These are phyloP conservation scores for Arthrobotrys musiformis DNA, from an alignment of 2,329 filamentous ascomycete genomes.

Conservation along the genomic window DNA sequence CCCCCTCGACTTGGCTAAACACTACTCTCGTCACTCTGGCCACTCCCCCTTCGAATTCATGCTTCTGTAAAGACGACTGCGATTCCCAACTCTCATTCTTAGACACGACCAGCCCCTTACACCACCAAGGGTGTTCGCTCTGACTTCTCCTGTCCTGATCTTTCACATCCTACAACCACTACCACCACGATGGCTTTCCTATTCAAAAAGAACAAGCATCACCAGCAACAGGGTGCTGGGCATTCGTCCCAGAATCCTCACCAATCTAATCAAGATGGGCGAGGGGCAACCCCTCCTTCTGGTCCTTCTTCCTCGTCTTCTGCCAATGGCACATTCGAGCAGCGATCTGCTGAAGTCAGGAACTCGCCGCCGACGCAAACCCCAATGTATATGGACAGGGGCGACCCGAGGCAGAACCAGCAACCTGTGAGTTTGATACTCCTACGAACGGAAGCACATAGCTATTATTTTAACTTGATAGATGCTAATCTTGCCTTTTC, in stretches of 20 bases:
- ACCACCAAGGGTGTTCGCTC: slow-evolving; percentile 1
- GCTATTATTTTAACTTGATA: no score
- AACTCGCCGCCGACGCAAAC: slow-evolving; percentile 46
- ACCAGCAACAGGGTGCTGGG: slow-evolving; percentile 31
- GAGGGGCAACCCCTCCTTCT: slow-evolving; percentile 43
- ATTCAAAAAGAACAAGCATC: slow-evolving; percentile 55
- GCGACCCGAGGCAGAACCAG: slow-evolving; percentile 44
- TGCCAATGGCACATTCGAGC: slow-evolving; percentile 40
- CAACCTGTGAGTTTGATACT: slow-evolving; percentile 33
- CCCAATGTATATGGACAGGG: slow-evolving; percentile 44
- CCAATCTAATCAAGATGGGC: slow-evolving; percentile 44
- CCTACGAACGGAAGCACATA: not conserved
- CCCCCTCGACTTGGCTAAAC: no score
- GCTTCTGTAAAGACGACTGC: not conserved
- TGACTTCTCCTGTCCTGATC: slow-evolving; percentile 1
- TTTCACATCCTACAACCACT: no score
- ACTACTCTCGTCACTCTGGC: not conserved
- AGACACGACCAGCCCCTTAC: slow-evolving; percentile 19
- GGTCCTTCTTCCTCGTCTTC: slow-evolving; percentile 51
- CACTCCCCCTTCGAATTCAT: not conserved
- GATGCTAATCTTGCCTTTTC: not conserved
- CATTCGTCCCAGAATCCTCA: slow-evolving; percentile 28
- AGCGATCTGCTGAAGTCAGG: slow-evolving; percentile 31
- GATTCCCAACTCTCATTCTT: not conserved
- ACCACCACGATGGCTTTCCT: slow-evolving; percentile 53